These are phyloP conservation scores for Eucalyptus erythrocorys DNA, from an alignment of 345 rosid species.

Conservation along the genomic window DNA sequence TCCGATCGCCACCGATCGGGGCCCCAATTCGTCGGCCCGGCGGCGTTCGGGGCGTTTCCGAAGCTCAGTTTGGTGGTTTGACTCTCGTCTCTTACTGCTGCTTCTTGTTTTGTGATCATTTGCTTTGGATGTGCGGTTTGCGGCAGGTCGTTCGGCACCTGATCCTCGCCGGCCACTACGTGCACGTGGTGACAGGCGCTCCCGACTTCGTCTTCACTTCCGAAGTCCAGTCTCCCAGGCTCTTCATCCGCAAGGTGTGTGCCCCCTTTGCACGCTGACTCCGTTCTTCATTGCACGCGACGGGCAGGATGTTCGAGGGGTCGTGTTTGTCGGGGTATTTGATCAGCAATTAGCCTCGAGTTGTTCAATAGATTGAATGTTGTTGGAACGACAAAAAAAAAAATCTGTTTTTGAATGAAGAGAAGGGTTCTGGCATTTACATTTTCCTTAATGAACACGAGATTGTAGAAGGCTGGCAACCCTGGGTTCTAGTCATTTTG, in stretches of 20 bases:
- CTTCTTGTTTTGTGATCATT: too few species aligned
- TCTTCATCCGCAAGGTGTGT: constrained; percentile 71
- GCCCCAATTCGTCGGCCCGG: not conserved
- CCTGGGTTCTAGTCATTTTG: not conserved
- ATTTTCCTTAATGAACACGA: not conserved
- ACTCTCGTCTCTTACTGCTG: not conserved
- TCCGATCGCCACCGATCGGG: not conserved
- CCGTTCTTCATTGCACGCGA: not conserved
- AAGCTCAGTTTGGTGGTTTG: not conserved
- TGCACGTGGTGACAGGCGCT: constrained; percentile 94
- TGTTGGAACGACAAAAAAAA: not conserved
- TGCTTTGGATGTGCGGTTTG: not conserved
- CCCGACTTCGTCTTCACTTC: constrained; percentile 97
- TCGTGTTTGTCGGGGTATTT: not conserved
- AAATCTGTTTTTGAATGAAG: not conserved
- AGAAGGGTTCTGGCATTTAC: not conserved
- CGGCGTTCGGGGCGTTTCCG: not conserved
- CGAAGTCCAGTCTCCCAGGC: constrained; percentile 77
- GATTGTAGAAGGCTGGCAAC: not conserved
- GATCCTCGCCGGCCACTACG: constrained; percentile 91
- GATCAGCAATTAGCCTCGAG: not conserved
- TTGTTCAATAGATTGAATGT: not conserved
- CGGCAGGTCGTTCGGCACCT: constrained; percentile 81
- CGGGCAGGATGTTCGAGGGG: too few species aligned
- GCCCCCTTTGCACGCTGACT: not conserved